Conservation (phyloP, 305 asterid genomes). For the Caryopteris hybrid region DNA sequence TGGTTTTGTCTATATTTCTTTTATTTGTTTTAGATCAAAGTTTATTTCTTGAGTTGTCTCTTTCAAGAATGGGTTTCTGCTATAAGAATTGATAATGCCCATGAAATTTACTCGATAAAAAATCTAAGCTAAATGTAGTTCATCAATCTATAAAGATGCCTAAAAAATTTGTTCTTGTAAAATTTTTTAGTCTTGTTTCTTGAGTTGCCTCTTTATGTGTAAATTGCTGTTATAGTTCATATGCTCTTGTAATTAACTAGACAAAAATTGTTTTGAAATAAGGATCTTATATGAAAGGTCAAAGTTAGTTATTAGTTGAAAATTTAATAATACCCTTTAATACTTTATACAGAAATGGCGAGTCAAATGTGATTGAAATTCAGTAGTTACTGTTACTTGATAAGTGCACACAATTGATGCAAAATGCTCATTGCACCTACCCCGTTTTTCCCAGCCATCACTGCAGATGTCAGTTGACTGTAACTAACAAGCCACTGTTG, state of each 20-base stretch:
- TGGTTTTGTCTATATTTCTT: background rate
- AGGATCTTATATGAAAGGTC: background rate
- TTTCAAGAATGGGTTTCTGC: background rate
- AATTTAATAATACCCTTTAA: background rate
- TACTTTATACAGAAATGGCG: no score
- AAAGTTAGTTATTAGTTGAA: background rate
- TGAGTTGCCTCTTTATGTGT: background rate
- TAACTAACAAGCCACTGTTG: no score
- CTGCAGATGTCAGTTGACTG: no score
- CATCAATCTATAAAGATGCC: background rate
- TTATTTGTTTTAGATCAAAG: background rate
- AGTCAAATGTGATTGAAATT: no score
- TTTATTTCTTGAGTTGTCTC: background rate
- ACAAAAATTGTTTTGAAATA: background rate
- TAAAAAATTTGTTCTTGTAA: background rate
- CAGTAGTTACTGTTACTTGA: no score
- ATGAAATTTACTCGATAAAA: background rate
- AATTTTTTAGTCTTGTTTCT: background rate
- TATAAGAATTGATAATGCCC: background rate
- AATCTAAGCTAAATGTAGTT: background rate
- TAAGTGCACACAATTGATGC: no score
- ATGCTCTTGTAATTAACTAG: background rate
- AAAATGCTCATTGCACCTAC: no score
- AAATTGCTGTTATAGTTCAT: background rate
- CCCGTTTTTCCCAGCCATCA: no score